These are phyloP conservation scores for Acacia acuminata DNA, from an alignment of 306 rosid genomes.

Conservation along the genomic window DNA sequence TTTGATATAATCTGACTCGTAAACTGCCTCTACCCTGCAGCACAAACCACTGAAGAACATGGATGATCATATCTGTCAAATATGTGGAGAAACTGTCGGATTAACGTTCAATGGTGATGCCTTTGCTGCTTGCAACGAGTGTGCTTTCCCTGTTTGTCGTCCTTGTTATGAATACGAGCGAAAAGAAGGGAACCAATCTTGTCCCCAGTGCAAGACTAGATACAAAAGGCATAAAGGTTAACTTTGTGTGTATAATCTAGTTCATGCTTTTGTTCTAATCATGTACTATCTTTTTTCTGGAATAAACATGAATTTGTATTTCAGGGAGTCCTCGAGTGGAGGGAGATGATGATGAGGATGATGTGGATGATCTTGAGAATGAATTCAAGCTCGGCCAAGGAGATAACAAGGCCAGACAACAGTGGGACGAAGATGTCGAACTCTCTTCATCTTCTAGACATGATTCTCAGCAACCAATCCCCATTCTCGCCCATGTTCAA, in stretches of 20 bases:
- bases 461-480: slow-evolving; percentile 72
- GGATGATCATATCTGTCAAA: slow-evolving; percentile 88
- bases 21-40: slow-evolving; percentile 45
- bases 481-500: slow-evolving; percentile 75
- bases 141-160: slow-evolving; percentile 89
- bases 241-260: no score
- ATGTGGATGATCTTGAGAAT: slow-evolving; percentile 45
- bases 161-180: slow-evolving; percentile 95
- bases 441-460: slow-evolving; percentile 86
- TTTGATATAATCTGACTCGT: slow-evolving; percentile 21
- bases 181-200: slow-evolving; percentile 88
- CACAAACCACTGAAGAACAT: slow-evolving; percentile 77
- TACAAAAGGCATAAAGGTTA: no score
- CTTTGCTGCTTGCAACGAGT: slow-evolving; percentile 97
- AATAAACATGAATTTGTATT: no score
- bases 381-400: slow-evolving; percentile 71
- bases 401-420: slow-evolving; percentile 59
- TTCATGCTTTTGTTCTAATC: no score
- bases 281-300: slow-evolving; percentile 27
- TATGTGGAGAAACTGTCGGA: slow-evolving; percentile 88
- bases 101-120: slow-evolving; percentile 73
- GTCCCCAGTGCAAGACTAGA: slow-evolving; percentile 84
- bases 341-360: no score
- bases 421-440: slow-evolving; percentile 77
- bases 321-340: no score